These are phyloP conservation scores for Colletotrichum melonis DNA, from an alignment of 2,329 filamentous ascomycete species.

Conservation along the genomic window DNA sequence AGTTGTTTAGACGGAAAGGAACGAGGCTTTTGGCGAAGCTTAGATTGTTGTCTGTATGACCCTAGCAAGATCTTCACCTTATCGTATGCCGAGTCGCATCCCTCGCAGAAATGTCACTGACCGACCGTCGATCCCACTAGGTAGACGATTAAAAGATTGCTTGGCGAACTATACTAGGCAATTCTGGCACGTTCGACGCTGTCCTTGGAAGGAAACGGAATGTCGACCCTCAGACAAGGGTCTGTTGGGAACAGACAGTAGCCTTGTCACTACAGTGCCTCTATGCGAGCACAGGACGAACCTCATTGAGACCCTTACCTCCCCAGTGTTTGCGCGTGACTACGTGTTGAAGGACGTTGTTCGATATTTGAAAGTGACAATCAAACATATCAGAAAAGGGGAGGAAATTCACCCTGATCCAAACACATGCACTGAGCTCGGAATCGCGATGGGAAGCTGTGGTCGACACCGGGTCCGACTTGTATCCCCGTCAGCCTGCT, in stretches of 20 bases:
- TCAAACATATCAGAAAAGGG: neutral
- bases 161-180: neutral
- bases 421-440: neutral
- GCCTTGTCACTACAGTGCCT: neutral
- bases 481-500: neutral
- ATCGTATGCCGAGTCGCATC: neutral
- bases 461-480: neutral
- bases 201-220: neutral
- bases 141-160: neutral
- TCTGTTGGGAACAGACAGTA: neutral
- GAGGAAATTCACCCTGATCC: neutral
- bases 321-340: neutral
- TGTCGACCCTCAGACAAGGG: neutral
- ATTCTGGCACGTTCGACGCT: neutral
- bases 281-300: neutral
- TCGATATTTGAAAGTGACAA: neutral
- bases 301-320: neutral
- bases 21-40: constrained; percentile 18
- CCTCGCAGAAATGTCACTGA: neutral
- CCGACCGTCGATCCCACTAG: neutral
- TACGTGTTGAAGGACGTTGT: neutral
- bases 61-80: neutral
- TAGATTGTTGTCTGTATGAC: neutral
- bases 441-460: neutral
- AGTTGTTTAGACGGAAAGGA: neutral